Percentiles rank a stretch among this genome's conserved stretches.
Conservation (phyloP, 139 green algal genomes). For the Chlorella sp. region DNA sequence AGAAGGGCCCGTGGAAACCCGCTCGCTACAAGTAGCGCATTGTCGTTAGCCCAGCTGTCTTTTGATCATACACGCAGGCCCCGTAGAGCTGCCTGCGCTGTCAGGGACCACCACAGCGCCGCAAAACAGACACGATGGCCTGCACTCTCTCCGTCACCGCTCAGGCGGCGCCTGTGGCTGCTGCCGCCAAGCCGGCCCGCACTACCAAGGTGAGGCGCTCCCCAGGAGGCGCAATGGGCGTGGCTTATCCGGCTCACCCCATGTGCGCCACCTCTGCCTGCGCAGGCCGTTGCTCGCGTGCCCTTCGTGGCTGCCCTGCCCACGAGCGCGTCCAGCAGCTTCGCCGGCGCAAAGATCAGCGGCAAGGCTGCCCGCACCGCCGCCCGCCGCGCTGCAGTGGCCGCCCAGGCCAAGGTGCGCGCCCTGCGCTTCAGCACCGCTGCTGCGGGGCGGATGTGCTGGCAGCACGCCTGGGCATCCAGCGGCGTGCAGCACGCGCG, state of each 20-base stretch:
- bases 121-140: conserved; percentile 14
- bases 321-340: conserved; percentile 15
- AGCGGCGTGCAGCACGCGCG: no score
- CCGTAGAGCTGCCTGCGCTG: no score
- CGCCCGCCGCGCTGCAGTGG: conserved; percentile 20
- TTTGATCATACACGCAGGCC: no score
- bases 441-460: neutral
- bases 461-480: no score
- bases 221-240: neutral
- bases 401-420: conserved; percentile 38
- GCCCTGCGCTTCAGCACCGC: neutral
- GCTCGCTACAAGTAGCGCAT: no score
- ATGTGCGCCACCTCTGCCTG: conserved; percentile 1
- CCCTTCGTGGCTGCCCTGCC: conserved; percentile 7
- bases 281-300: conserved; percentile 7
- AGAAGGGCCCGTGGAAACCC: no score
- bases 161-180: conserved; percentile 6
- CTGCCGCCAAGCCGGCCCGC: neutral
- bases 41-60: no score
- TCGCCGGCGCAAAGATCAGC: conserved; percentile 24
- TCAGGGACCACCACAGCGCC: no score
- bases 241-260: conserved; percentile 5
- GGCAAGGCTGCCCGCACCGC: conserved; percentile 24
- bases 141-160: conserved; percentile 2
- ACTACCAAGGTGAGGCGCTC: conserved; percentile 4